A percentile compares a stretch with the other conserved stretches of the same genome.
Evolutionary conservation across 2,329 filamentous ascomycete species (phyloP).

Genomic region (Ophiosphaerella herpotricha): DNA sequence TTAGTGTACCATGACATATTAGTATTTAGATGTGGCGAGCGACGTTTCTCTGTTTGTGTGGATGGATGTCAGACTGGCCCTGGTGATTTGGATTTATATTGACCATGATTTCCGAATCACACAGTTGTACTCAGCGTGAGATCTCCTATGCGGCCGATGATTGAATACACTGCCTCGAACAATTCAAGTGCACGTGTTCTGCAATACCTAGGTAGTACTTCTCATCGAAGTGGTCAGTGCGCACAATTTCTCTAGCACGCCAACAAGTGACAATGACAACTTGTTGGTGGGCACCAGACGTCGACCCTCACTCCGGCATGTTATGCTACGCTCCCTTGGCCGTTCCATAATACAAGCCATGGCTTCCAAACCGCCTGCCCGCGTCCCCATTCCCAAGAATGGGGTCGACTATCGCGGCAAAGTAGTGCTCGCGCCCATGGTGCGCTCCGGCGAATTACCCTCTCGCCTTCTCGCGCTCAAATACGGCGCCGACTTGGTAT

Average conservation of each 20-base stretch:
- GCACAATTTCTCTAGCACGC: constrained; percentile 10
- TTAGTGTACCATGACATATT: too few relatives aligned
- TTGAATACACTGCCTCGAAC: too few relatives aligned
- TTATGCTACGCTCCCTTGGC: constrained; percentile 46
- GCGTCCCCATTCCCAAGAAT: constrained; percentile 81
- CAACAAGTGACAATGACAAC: constrained; percentile 2
- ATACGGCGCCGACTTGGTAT: constrained; percentile 95
- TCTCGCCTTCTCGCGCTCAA: constrained; percentile 86
- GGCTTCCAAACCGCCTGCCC: constrained; percentile 49
- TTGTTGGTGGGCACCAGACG: neutral
- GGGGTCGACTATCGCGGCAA: constrained; percentile 95
- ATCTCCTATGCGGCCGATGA: too few relatives aligned
- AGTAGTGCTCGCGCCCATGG: constrained; percentile 95
- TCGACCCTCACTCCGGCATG: constrained; percentile 27
- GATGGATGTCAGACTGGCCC: too few relatives aligned
- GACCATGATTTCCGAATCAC: too few relatives aligned
- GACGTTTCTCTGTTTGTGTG: too few relatives aligned
- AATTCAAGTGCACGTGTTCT: too few relatives aligned
- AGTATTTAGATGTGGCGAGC: too few relatives aligned
- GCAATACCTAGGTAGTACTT: neutral
- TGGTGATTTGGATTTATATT: too few relatives aligned
- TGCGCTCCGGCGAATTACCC: constrained; percentile 93
- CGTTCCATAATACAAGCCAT: constrained; percentile 36
- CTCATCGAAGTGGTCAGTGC: constrained; percentile 4
- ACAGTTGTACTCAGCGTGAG: too few relatives aligned